These are phyloP conservation scores for Nicotiana tomentosiformis DNA, from an alignment of 257 asterid species.

Conservation along the genomic window DNA sequence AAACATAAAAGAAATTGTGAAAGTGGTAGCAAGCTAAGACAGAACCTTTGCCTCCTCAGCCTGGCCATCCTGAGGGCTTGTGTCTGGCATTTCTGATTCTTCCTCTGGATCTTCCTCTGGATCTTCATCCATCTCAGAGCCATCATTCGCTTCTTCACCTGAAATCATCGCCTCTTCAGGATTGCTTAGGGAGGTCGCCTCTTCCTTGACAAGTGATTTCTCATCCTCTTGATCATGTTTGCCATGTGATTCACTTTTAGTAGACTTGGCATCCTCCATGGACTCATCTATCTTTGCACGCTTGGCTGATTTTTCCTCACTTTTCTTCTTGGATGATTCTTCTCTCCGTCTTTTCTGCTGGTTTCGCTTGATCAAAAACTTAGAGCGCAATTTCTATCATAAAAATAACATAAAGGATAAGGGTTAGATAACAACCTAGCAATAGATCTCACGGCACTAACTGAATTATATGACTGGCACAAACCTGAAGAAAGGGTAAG, in stretches of 20 bases:
- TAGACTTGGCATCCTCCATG: slow-evolving; percentile 28
- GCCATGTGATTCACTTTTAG: slow-evolving; percentile 14
- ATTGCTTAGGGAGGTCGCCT: slow-evolving; percentile 16
- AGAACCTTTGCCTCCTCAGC: slow-evolving; percentile 41
- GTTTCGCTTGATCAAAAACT: slow-evolving; percentile 50
- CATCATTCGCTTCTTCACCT: slow-evolving; percentile 24
- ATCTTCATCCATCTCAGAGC: slow-evolving; percentile 31
- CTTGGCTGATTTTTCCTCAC: slow-evolving; percentile 47
- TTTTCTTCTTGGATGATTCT: slow-evolving; percentile 40
- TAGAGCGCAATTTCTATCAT: slow-evolving; percentile 50
- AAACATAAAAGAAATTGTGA: neutral
- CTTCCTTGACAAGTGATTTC: slow-evolving; percentile 32
- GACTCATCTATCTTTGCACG: slow-evolving; percentile 40
- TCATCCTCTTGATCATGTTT: slow-evolving; percentile 23
- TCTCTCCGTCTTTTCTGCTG: slow-evolving; percentile 71
- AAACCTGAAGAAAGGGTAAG: slow-evolving; percentile 81
- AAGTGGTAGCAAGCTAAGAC: neutral
- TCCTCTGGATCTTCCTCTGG: slow-evolving; percentile 59
- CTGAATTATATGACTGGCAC: slow-evolving; percentile 10
- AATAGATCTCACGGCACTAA: neutral
- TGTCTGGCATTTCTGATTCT: slow-evolving; percentile 51
- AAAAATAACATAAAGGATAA: slow-evolving; percentile 15
- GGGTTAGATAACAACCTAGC: neutral
- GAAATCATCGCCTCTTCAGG: slow-evolving; percentile 28
- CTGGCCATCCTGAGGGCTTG: slow-evolving; percentile 26